Base-by-base conservation (phyloP, 2,329 filamentous ascomycete species). In the Drechslerella dactyloides region DNA sequence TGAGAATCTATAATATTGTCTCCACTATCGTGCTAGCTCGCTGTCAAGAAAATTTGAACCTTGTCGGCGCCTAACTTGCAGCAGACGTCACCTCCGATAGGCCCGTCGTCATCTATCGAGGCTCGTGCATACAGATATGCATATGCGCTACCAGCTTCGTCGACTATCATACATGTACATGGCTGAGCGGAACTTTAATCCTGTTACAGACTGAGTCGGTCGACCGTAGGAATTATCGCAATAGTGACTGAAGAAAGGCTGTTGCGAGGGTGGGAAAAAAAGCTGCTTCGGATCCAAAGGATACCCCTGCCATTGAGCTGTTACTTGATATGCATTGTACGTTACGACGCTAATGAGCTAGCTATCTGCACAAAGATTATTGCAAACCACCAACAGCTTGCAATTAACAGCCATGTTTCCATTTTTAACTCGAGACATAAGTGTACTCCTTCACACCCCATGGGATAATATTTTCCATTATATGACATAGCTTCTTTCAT, bases 311-410 rank as follows among this genome's bases (percentile, higher is more conserved):
- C 37, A 17, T 4, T 3, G 15, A 33, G 8, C 27, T 4, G 4
- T 8, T 33, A 3, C 27, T 33, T 8, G 27, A n/a, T 33, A 33
- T 33, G 27, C 27, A 33, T 33, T 33, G 27, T 33, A 33, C 27
- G 27, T 13, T 3, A 42, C 37, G 37, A 15, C 11, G n/a, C 37
- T 42, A 42, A 42, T 6, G n/a, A 42, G 37, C 37, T 42, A 42
- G 37, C 27, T 42, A 13, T 42, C 37, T 42, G 37, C 37, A 42
- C 5, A 4, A 13, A 13, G 37, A 42, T 15, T 42, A 42, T 42
- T 33, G n/a, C 37, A 42, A 42, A 42, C 37, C 37, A 42, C 37
- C 37, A 42, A 42, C 37, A 42, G 37, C 37, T 42, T 42, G 37
- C 37, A 42, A 13, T 15, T 42, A 13, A 42, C 37, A 4, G n/a